These are phyloP conservation scores for Oenanthe sinensis DNA, from an alignment of 129 eudicot species.

Conservation along the genomic window DNA sequence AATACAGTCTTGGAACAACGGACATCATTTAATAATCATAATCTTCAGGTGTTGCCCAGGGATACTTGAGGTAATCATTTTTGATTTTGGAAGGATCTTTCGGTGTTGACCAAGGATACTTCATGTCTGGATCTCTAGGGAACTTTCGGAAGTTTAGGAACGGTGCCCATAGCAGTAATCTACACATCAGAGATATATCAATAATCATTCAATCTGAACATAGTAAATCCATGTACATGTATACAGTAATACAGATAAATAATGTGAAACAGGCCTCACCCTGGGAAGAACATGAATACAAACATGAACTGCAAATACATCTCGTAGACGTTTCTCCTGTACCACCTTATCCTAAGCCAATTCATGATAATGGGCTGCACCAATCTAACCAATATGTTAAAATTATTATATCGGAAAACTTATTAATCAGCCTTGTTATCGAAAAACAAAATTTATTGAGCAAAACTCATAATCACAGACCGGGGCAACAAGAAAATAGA, in stretches of 20 bases:
- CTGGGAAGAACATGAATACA: slow-evolving; percentile 91
- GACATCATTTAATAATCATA: slow-evolving; percentile 32
- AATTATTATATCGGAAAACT: neutral
- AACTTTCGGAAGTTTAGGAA: slow-evolving; percentile 84
- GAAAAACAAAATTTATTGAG: neutral
- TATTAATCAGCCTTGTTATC: slow-evolving; percentile 15
- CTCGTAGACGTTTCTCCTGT: slow-evolving; percentile 71
- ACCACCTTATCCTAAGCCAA: slow-evolving; percentile 87
- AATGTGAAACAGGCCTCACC: slow-evolving; percentile 54
- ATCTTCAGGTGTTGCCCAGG: slow-evolving; percentile 86
- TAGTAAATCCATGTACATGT: neutral
- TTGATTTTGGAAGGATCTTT: slow-evolving; percentile 54
- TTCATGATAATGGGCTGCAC: slow-evolving; percentile 91
- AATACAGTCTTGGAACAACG: neutral
- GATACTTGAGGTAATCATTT: slow-evolving; percentile 47
- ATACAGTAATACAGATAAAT: too few species aligned
- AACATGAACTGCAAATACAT: slow-evolving; percentile 90
- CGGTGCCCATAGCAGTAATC: slow-evolving; percentile 90
- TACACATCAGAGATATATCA: slow-evolving; percentile 13
- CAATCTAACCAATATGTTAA: neutral
- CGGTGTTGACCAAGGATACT: slow-evolving; percentile 83
- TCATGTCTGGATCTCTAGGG: slow-evolving; percentile 83
- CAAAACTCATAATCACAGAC: slow-evolving; percentile 28
- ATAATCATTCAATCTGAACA: neutral
- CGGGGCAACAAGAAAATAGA: slow-evolving; percentile 67